Conservation (phyloP, 2,329 filamentous ascomycete genomes). For the Harringtonia aguacate region DNA sequence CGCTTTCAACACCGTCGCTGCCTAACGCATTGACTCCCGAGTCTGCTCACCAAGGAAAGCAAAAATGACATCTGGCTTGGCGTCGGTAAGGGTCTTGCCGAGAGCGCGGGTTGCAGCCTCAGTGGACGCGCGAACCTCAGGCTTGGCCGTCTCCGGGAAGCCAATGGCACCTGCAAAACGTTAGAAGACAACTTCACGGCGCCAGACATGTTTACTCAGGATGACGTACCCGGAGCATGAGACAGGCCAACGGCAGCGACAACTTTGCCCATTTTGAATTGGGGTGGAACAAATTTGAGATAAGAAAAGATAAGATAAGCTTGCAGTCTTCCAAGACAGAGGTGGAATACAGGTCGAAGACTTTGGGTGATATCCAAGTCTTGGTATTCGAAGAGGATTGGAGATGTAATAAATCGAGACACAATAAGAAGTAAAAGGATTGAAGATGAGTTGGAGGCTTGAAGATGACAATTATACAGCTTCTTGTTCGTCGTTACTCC, state of each 20-base stretch:
- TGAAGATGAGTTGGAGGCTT: too few species aligned
- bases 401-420: too few species aligned
- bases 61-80: constrained; percentile 11
- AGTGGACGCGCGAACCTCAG: constrained; percentile 8
- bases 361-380: too few species aligned
- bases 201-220: not conserved
- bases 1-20: too few species aligned
- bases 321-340: too few species aligned
- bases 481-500: too few species aligned
- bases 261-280: constrained; percentile 9
- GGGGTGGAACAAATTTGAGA: too few species aligned
- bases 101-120: constrained; percentile 9
- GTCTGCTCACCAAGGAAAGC: constrained; percentile 3
- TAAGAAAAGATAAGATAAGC: not conserved
- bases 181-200: not conserved
- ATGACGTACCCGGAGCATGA: constrained; percentile 7
- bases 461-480: too few species aligned
- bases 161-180: constrained; percentile 7
- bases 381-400: too few species aligned
- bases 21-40: too few species aligned
- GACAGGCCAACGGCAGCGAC: constrained; percentile 10
- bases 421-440: too few species aligned
- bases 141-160: constrained; percentile 11
- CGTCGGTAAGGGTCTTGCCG: constrained; percentile 8
- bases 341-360: too few species aligned